Percentiles rank a stretch among this genome's conserved stretches.
phyloP scores from a whole-genome alignment of 1,284 basidiomycete species.

The Puccinia coronata region DNA sequence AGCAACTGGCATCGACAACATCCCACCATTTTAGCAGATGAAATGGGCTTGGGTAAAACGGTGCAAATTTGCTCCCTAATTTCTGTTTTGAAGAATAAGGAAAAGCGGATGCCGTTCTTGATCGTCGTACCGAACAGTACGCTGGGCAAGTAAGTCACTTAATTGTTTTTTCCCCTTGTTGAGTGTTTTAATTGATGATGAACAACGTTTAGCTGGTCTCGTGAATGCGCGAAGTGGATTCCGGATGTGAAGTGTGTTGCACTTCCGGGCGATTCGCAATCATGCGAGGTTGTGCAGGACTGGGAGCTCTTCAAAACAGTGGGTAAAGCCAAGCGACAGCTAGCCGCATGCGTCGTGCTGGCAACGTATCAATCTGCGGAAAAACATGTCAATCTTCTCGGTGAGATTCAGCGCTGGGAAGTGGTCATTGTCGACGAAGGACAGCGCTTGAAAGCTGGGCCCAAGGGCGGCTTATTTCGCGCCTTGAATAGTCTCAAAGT shows the following conservation, averaged over 20 bases:
- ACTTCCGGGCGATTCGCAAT: slow-evolving; percentile 68
- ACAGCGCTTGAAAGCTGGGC: slow-evolving; percentile 66
- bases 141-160: slow-evolving; percentile 72
- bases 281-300: slow-evolving; percentile 75
- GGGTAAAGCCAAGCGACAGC: slow-evolving; percentile 55
- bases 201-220: slow-evolving; percentile 60
- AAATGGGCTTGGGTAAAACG: slow-evolving; percentile 94
- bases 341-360: slow-evolving; percentile 68
- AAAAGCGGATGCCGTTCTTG: slow-evolving; percentile 72
- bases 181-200: neutral
- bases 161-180: neutral
- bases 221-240: slow-evolving; percentile 90
- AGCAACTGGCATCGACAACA: slow-evolving; percentile 85
- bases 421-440: slow-evolving; percentile 88
- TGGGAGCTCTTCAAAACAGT: slow-evolving; percentile 75
- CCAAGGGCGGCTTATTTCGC: slow-evolving; percentile 76
- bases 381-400: slow-evolving; percentile 72
- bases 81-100: slow-evolving; percentile 70
- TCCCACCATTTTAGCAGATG: slow-evolving; percentile 91
- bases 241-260: slow-evolving; percentile 69
- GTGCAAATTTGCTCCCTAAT: slow-evolving; percentile 87
- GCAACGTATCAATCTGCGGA: slow-evolving; percentile 74
- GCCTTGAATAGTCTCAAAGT: slow-evolving; percentile 77
- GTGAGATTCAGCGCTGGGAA: slow-evolving; percentile 83
- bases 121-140: slow-evolving; percentile 94